Evolutionary conservation across 495 filamentous ascomycete genomes (phyloP).

Genomic region (Podospora anserina): DNA sequence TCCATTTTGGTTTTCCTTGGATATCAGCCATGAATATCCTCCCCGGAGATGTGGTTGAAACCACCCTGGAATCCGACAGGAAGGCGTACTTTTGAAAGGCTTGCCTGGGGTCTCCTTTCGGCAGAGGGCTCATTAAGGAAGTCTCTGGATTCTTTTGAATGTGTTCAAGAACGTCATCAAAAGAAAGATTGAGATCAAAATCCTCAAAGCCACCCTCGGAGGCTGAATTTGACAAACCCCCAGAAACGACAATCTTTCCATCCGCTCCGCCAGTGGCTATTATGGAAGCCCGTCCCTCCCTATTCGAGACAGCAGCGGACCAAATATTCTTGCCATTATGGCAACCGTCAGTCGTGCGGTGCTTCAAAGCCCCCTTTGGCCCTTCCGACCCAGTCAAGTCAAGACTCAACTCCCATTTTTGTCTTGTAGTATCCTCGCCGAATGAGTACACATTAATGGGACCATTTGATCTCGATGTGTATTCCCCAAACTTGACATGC

Average conservation of each 20-base stretch:
- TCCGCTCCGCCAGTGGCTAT: slow-evolving; percentile 88
- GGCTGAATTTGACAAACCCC: slow-evolving; percentile 7
- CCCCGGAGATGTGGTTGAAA: slow-evolving; percentile 60
- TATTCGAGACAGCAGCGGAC: slow-evolving; percentile 56
- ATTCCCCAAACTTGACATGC: slow-evolving; percentile 61
- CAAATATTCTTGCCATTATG: slow-evolving; percentile 93
- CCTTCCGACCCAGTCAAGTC: slow-evolving; percentile 19
- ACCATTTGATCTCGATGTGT: neutral
- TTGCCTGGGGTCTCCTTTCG: slow-evolving; percentile 37
- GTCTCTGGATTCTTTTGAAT: neutral
- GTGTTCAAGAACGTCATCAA: slow-evolving; percentile 23
- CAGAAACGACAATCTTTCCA: slow-evolving; percentile 53
- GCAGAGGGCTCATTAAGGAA: too few relatives aligned
- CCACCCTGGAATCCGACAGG: slow-evolving; percentile 52
- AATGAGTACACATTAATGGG: slow-evolving; percentile 60
- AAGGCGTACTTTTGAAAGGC: slow-evolving; percentile 64
- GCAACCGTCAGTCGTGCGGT: slow-evolving; percentile 51
- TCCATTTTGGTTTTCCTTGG: slow-evolving; percentile 34
- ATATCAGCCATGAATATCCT: slow-evolving; percentile 54
- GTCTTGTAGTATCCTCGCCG: slow-evolving; percentile 73
- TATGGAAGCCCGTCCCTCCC: slow-evolving; percentile 29
- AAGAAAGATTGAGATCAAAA: slow-evolving; percentile 21
- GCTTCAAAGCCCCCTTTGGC: slow-evolving; percentile 41
- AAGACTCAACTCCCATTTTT: slow-evolving; percentile 62
- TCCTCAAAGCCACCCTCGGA: slow-evolving; percentile 3